phyloP scores from a whole-genome alignment of 495 filamentous ascomycete species.

The Daldinia childiae region DNA sequence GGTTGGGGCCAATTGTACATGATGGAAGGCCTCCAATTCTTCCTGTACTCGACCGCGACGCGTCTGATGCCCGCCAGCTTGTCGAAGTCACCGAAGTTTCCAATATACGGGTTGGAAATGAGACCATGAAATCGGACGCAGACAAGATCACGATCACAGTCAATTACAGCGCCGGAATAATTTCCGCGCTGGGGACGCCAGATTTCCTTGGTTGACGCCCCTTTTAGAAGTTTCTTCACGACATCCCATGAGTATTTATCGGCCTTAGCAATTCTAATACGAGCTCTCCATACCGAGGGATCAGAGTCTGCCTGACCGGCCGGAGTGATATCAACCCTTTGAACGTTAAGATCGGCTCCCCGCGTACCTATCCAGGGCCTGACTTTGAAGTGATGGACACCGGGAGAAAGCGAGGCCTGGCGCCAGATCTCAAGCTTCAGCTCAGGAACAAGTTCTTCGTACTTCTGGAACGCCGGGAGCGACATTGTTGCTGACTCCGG shows the following conservation, averaged over 20 bases:
- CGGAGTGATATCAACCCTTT: not conserved
- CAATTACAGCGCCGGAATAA: not conserved
- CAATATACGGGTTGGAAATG: not conserved
- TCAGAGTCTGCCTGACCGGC: not conserved
- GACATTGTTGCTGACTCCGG: not conserved
- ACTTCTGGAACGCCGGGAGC: not conserved
- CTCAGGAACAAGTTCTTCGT: constrained; percentile 14
- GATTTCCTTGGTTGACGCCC: not conserved
- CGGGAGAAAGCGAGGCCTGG: not conserved
- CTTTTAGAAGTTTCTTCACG: not conserved
- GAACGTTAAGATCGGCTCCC: not conserved
- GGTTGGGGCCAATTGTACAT: not conserved
- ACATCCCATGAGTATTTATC: constrained; percentile 5
- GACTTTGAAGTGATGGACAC: constrained; percentile 13
- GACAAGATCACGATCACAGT: constrained; percentile 6
- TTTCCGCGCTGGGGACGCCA: not conserved
- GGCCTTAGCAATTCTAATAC: not conserved
- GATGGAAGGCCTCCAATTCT: not conserved
- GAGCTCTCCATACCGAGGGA: constrained; percentile 14
- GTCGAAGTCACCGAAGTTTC: not conserved
- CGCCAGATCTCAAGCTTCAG: constrained; percentile 35
- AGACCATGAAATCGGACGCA: not conserved
- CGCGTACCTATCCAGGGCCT: not conserved
- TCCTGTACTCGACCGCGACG: constrained; percentile 6
- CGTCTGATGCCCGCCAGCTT: not conserved